Conservation (phyloP, 345 rosid species). For the Linum tenue region DNA sequence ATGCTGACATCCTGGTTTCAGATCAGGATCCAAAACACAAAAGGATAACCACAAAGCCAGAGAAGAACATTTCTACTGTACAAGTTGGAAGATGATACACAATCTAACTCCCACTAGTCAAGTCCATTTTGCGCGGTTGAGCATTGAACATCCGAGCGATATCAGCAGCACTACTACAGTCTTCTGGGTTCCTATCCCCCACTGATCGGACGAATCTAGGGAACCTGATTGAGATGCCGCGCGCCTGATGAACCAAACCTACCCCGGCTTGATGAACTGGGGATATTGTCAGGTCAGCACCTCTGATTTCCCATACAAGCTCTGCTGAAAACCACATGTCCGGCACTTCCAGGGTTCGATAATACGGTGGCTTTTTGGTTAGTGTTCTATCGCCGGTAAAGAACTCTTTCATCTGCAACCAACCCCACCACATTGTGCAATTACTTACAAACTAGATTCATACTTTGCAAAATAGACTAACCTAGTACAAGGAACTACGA, state of each 20-base stretch:
- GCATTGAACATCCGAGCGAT: constrained; percentile 64
- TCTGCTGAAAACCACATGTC: constrained; percentile 76
- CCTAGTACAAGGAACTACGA: too few relatives aligned
- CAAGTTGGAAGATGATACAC: too few relatives aligned
- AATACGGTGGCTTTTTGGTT: constrained; percentile 57
- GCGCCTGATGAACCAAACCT: constrained; percentile 69
- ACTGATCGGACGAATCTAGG: constrained; percentile 50
- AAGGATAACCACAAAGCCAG: too few relatives aligned
- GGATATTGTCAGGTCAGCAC: constrained; percentile 80
- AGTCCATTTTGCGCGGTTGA: constrained; percentile 66
- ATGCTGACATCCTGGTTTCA: too few relatives aligned
- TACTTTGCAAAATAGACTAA: too few relatives aligned
- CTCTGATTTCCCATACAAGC: constrained; percentile 73
- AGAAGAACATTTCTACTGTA: too few relatives aligned
- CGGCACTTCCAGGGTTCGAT: constrained; percentile 62
- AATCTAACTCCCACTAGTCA: constrained; percentile 16
- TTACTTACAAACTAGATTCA: too few relatives aligned
- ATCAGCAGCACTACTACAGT: constrained; percentile 64
- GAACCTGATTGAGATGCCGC: constrained; percentile 78
- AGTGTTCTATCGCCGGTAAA: constrained; percentile 58
- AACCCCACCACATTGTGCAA: neutral
- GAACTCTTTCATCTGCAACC: constrained; percentile 67
- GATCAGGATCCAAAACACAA: too few relatives aligned
- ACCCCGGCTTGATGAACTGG: constrained; percentile 74
- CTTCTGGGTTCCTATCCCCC: constrained; percentile 51